Conservation (phyloP, 2,329 filamentous ascomycete species). For the Colletotrichum lentis region DNA sequence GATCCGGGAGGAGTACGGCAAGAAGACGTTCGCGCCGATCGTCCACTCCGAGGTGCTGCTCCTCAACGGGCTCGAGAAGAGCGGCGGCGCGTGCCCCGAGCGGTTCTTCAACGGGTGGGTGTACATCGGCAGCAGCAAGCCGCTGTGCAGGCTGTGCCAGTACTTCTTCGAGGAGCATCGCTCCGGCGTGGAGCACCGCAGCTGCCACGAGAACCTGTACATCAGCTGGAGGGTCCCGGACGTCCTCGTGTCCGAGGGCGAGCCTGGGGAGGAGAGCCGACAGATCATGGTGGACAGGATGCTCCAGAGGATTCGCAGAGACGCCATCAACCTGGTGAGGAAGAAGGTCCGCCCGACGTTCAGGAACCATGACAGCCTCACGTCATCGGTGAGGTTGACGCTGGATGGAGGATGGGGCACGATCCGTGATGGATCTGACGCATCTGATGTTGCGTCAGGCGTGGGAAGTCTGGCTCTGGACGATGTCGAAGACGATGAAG, state of each 20-base stretch:
- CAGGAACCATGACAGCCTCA: slow-evolving; percentile 2
- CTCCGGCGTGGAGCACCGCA: slow-evolving; percentile 40
- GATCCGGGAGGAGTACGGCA: slow-evolving; percentile 38
- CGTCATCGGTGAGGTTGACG: slow-evolving; percentile 2
- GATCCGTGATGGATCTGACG: neutral
- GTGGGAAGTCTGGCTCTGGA: neutral
- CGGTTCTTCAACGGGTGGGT: slow-evolving; percentile 47
- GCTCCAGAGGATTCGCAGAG: neutral
- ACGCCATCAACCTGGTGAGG: neutral
- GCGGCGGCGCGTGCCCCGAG: neutral
- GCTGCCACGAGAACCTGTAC: slow-evolving; percentile 51
- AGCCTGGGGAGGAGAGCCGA: neutral
- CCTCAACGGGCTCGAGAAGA: slow-evolving; percentile 4
- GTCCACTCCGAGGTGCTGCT: slow-evolving; percentile 50
- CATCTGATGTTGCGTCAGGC: neutral
- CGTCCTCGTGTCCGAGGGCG: neutral
- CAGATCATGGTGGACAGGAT: slow-evolving; percentile 5
- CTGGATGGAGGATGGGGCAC: neutral
- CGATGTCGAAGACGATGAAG: neutral
- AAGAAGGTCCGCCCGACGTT: neutral
- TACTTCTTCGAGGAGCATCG: slow-evolving; percentile 48
- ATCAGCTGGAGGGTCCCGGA: slow-evolving; percentile 50
- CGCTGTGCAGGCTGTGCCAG: slow-evolving; percentile 50
- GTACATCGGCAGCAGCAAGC: slow-evolving; percentile 54
- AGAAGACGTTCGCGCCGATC: slow-evolving; percentile 39